Percentiles rank a stretch among this genome's conserved stretches.
These are phyloP conservation scores for Brettanomyces bruxellensis DNA, from an alignment of 805 yeast genomes.

Conservation along the genomic window DNA sequence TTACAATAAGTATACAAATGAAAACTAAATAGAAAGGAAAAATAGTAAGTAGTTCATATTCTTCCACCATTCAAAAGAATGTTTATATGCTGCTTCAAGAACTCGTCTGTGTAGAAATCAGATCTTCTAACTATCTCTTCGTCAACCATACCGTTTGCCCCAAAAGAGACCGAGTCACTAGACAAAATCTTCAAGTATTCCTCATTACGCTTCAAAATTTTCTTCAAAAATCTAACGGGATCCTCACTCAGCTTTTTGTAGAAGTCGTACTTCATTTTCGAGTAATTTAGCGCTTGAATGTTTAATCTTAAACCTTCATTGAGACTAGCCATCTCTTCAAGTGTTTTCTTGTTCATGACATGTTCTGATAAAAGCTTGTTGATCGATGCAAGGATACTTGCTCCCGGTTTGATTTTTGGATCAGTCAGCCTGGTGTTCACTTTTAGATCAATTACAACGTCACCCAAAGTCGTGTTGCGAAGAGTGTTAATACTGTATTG, in stretches of 20 bases:
- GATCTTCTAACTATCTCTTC: constrained; percentile 86
- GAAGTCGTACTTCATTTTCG: constrained; percentile 65
- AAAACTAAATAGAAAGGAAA: not conserved
- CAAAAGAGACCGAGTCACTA: constrained; percentile 49
- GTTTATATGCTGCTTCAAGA: constrained; percentile 71
- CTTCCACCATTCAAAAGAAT: constrained; percentile 55
- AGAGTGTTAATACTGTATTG: constrained; percentile 73
- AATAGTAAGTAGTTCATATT: constrained; percentile 17
- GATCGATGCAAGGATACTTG: constrained; percentile 29
- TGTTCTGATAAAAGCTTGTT: constrained; percentile 36
- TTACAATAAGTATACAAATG: not conserved
- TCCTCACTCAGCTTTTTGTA: constrained; percentile 64
- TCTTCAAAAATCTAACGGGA: constrained; percentile 66
- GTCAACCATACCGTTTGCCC: constrained; percentile 33
- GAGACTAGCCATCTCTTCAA: constrained; percentile 27
- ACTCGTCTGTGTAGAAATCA: constrained; percentile 70
- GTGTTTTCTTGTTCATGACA: constrained; percentile 32
- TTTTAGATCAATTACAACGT: constrained; percentile 66
- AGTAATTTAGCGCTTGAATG: constrained; percentile 42
- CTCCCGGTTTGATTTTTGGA: constrained; percentile 29
- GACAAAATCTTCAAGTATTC: constrained; percentile 78
- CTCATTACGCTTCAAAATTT: constrained; percentile 72
- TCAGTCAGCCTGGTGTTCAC: constrained; percentile 33
- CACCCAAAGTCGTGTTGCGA: constrained; percentile 72
- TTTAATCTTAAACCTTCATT: constrained; percentile 35